phyloP scores from a whole-genome alignment of 2,329 filamentous ascomycete genomes.

The Scedosporium minutisporum region DNA sequence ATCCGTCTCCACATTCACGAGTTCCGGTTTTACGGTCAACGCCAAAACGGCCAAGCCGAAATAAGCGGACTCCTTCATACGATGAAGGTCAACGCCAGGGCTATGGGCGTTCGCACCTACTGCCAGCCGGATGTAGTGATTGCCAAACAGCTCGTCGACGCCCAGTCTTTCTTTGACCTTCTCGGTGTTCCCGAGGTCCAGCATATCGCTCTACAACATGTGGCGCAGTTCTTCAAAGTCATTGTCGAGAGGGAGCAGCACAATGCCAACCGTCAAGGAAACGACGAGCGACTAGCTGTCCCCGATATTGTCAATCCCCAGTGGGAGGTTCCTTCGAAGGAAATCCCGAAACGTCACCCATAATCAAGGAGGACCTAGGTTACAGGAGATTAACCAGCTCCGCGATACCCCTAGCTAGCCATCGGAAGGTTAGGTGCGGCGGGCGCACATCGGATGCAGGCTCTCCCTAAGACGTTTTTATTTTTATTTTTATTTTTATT shows the following conservation, averaged over 20 bases:
- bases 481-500: no score
- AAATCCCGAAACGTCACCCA: not conserved
- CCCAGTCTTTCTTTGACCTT: constrained; percentile 39
- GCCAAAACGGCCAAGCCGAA: constrained; percentile 30
- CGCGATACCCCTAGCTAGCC: not conserved
- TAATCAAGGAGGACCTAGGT: not conserved
- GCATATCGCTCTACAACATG: constrained; percentile 37
- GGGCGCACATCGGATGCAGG: no score
- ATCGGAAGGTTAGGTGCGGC: not conserved
- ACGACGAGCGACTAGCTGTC: constrained; percentile 10
- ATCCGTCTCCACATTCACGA: constrained; percentile 37
- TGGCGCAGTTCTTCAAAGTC: constrained; percentile 44
- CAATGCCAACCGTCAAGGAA: constrained; percentile 15
- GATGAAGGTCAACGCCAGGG: constrained; percentile 42
- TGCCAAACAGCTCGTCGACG: constrained; percentile 47
- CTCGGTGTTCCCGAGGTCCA: constrained; percentile 33
- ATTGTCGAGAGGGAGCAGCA: constrained; percentile 37
- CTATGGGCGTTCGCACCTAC: constrained; percentile 43
- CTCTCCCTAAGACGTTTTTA: no score
- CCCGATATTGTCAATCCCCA: constrained; percentile 1
- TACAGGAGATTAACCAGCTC: not conserved
- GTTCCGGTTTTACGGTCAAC: constrained; percentile 45
- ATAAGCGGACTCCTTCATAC: constrained; percentile 39
- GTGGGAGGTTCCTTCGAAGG: constrained; percentile 5
- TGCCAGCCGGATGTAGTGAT: constrained; percentile 50